Evolutionary conservation across 2,329 filamentous ascomycete genomes (phyloP).

Genomic region (Periglandula ipomoeae): DNA sequence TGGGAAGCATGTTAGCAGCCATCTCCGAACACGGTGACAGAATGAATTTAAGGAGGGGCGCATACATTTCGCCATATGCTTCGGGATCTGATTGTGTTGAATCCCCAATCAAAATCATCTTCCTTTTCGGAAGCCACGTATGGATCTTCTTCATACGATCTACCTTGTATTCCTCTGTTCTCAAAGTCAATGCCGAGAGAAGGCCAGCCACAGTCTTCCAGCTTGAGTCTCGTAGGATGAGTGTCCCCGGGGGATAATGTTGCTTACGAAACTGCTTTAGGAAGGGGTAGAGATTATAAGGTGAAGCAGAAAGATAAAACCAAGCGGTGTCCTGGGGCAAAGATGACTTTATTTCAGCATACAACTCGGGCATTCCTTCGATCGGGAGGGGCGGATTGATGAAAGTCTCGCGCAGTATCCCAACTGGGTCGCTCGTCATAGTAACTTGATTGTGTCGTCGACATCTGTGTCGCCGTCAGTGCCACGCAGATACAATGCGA

Average conservation of each 20-base stretch:
- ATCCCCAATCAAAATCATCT: conserved; percentile 80
- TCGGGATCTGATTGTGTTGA: conserved; percentile 89
- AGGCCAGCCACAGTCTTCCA: conserved; percentile 81
- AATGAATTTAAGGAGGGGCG: conserved; percentile 5
- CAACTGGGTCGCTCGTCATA: conserved; percentile 66
- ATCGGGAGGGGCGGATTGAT: conserved; percentile 63
- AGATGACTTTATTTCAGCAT: conserved; percentile 51
- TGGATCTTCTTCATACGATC: conserved; percentile 71
- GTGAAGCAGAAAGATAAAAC: conserved; percentile 90
- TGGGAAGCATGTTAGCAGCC: conserved; percentile 5
- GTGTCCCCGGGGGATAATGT: conserved; percentile 66
- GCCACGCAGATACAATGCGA: too few relatives aligned
- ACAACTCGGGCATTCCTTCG: conserved; percentile 76
- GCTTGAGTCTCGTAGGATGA: conserved; percentile 75
- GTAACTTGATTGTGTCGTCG: conserved; percentile 92
- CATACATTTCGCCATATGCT: conserved; percentile 72
- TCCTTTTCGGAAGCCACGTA: conserved; percentile 66
- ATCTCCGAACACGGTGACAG: background rate
- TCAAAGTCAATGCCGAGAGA: conserved; percentile 67
- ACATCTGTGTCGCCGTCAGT: conserved; percentile 48
- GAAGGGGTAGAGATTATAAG: conserved; percentile 90
- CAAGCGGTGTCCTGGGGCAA: conserved; percentile 57
- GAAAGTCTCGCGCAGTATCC: conserved; percentile 79
- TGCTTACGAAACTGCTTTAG: conserved; percentile 62
- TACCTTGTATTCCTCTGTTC: conserved; percentile 80